Conservation (phyloP, 225 moss, liverwort and hornwort genomes). For the Marchantia polymorpha region DNA sequence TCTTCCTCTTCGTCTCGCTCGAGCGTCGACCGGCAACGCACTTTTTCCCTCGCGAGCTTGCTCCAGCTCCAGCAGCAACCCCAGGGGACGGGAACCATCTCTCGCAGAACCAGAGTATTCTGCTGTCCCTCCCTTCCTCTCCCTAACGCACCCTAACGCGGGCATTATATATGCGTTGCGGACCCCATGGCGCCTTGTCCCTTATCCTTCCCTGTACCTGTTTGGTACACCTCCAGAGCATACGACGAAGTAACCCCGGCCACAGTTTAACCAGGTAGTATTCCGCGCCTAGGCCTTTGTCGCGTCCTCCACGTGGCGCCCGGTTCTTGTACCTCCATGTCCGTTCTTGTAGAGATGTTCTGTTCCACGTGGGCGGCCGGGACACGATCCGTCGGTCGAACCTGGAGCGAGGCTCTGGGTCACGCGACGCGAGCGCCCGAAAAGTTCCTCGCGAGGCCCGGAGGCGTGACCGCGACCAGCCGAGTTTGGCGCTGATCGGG, state of each 20-base stretch:
- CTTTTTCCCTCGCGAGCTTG: slow-evolving; percentile 4
- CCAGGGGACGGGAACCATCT: slow-evolving; percentile 3
- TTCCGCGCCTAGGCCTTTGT: not conserved
- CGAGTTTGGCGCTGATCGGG: too few relatives aligned
- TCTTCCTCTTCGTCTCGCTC: not conserved
- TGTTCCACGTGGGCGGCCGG: not conserved
- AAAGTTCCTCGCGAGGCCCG: too few relatives aligned
- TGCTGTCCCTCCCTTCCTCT: not conserved
- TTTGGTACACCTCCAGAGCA: not conserved
- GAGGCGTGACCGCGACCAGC: too few relatives aligned
- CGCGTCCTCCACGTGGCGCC: not conserved
- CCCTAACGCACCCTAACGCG: not conserved
- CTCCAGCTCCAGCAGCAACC: slow-evolving; percentile 10
- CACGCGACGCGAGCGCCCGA: too few relatives aligned
- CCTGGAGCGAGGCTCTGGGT: too few relatives aligned
- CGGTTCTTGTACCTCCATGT: not conserved
- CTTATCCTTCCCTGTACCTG: slow-evolving; percentile 17
- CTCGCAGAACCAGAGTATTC: not conserved
- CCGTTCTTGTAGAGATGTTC: not conserved
- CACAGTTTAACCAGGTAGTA: not conserved
- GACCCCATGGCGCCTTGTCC: slow-evolving; percentile 19
- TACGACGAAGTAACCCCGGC: slow-evolving; percentile 2
- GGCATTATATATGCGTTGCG: slow-evolving; percentile 17
- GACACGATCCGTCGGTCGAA: too few relatives aligned
- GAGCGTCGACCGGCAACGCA: not conserved